A percentile compares a stretch with the other conserved stretches of the same genome.
Conservation (phyloP, 2,329 filamentous ascomycete genomes). For the Coniochaeta pulveracea region DNA sequence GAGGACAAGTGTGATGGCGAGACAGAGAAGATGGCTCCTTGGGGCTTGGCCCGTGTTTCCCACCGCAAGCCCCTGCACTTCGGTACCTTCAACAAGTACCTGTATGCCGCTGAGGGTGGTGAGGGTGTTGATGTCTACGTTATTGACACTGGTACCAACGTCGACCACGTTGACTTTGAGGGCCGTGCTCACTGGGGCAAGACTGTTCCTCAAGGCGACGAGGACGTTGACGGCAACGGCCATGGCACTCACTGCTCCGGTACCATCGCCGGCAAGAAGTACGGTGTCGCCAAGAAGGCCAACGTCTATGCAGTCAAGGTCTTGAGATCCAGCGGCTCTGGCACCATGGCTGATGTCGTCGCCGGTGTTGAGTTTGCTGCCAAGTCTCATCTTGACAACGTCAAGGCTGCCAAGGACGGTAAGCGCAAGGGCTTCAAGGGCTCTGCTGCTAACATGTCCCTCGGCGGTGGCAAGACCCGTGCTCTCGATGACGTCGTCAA, state of each 20-base stretch:
- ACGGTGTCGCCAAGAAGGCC: constrained; percentile 99
- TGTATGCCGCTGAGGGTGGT: constrained; percentile 79
- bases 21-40: constrained; percentile 88
- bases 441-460: constrained; percentile 97
- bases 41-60: constrained; percentile 96
- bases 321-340: constrained; percentile 90
- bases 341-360: constrained; percentile 97
- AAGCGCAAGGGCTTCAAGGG: constrained; percentile 98
- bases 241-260: constrained; percentile 99
- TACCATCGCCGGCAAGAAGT: constrained; percentile 96
- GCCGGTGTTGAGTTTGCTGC: constrained; percentile 97
- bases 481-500: constrained; percentile 89
- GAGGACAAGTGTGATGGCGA: constrained; percentile 37
- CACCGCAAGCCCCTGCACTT: constrained; percentile 83
- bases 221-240: constrained; percentile 88
- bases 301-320: constrained; percentile 97
- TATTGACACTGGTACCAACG: constrained; percentile 95
- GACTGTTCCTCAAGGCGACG: constrained; percentile 79
- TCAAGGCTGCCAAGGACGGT: constrained; percentile 69
- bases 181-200: constrained; percentile 94
- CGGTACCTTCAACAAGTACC: constrained; percentile 95
- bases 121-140: constrained; percentile 98
- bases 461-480: constrained; percentile 92
- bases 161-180: constrained; percentile 91
- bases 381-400: constrained; percentile 63